Conservation (phyloP, 2,329 filamentous ascomycete genomes). For the Thelonectria discophora region DNA sequence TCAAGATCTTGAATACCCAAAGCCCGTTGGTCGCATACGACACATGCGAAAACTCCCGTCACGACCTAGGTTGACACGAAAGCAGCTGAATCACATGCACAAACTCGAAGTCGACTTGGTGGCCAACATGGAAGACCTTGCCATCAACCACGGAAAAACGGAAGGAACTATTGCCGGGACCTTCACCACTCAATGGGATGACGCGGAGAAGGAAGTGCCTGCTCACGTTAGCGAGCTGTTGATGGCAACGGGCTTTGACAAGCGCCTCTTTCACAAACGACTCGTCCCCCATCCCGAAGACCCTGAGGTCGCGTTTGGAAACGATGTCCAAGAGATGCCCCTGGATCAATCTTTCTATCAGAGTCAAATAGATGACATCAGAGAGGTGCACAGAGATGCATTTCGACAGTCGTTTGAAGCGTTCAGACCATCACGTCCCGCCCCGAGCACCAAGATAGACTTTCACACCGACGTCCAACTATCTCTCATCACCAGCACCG, state of each 20-base stretch:
- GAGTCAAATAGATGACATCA: slow-evolving; percentile 9
- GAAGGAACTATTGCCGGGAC: slow-evolving; percentile 34
- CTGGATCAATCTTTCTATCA: slow-evolving; percentile 8
- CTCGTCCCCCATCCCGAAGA: neutral
- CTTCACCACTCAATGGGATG: slow-evolving; percentile 30
- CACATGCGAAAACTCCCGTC: neutral
- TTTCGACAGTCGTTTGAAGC: slow-evolving; percentile 16
- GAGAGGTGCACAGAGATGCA: slow-evolving; percentile 19
- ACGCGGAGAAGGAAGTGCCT: slow-evolving; percentile 24
- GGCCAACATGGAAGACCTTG: slow-evolving; percentile 21
- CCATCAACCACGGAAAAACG: slow-evolving; percentile 27
- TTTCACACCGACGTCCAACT: neutral
- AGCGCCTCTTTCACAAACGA: slow-evolving; percentile 7
- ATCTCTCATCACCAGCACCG: too few species aligned
- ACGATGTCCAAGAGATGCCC: slow-evolving; percentile 6
- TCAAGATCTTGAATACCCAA: neutral
- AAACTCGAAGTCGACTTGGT: slow-evolving; percentile 21
- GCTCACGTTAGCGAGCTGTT: slow-evolving; percentile 27
- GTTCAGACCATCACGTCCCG: slow-evolving; percentile 22
- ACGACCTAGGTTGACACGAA: slow-evolving; percentile 11
- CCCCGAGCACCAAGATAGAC: neutral
- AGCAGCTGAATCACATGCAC: slow-evolving; percentile 17
- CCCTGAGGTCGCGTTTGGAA: neutral
- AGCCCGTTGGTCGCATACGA: neutral
- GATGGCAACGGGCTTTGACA: slow-evolving; percentile 15